These are phyloP conservation scores for Termitomyces sp. DNA, from an alignment of 768 basidiomycete species.

Conservation along the genomic window DNA sequence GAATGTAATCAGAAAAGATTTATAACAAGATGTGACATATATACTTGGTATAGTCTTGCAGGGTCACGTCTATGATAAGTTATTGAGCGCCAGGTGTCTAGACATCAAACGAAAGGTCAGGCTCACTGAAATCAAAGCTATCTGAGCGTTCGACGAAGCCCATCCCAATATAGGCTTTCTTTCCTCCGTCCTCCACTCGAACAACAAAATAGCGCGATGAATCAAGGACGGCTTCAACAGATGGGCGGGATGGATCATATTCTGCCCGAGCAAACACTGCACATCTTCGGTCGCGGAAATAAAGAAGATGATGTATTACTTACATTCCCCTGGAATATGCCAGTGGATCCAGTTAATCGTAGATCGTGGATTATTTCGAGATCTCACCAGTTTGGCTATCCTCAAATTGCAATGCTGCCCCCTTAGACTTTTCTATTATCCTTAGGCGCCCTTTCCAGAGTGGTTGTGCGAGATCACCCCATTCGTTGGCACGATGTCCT, in stretches of 20 bases:
- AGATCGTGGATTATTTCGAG: background rate
- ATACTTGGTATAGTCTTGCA: slow-evolving; percentile 86
- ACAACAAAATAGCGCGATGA: slow-evolving; percentile 95
- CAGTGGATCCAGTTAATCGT: slow-evolving; percentile 4
- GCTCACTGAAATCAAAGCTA: slow-evolving; percentile 89
- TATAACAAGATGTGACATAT: background rate
- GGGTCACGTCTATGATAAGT: slow-evolving; percentile 60
- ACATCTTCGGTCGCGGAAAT: slow-evolving; percentile 16
- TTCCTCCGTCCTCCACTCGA: slow-evolving; percentile 83
- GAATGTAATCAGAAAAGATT: slow-evolving; percentile 8
- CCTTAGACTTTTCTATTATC: slow-evolving; percentile 72
- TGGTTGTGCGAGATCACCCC: slow-evolving; percentile 81
- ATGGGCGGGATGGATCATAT: slow-evolving; percentile 75
- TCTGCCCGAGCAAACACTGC: slow-evolving; percentile 84
- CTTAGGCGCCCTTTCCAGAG: slow-evolving; percentile 92
- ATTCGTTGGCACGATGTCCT: slow-evolving; percentile 89
- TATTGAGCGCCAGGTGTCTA: slow-evolving; percentile 7
- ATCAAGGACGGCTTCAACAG: slow-evolving; percentile 93
- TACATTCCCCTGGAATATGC: slow-evolving; percentile 64
- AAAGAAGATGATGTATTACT: slow-evolving; percentile 21
- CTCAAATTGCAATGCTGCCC: slow-evolving; percentile 75
- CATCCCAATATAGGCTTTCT: slow-evolving; percentile 91
- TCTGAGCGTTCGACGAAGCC: slow-evolving; percentile 87
- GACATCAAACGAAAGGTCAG: background rate
- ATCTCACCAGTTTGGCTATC: slow-evolving; percentile 70